Conservation (phyloP, 805 yeast genomes). For the Starmerella bombi region DNA sequence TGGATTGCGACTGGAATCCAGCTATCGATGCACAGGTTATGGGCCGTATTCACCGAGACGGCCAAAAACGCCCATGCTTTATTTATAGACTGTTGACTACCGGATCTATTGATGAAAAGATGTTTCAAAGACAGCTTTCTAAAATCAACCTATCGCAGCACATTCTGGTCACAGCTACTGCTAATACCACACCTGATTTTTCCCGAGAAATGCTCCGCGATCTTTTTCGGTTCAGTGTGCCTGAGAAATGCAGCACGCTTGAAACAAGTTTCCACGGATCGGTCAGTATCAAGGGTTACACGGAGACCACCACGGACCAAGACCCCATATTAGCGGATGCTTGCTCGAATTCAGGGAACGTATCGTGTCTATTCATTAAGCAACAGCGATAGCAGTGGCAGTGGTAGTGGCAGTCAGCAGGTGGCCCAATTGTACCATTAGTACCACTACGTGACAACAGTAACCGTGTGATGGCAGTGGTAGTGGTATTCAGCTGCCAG, state of each 20-base stretch:
- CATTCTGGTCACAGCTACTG: conserved; percentile 38
- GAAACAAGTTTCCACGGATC: conserved; percentile 27
- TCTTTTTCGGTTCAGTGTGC: conserved; percentile 46
- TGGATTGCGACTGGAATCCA: conserved; percentile 97
- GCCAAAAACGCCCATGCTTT: conserved; percentile 65
- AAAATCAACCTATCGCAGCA: conserved; percentile 67
- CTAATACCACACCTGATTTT: conserved; percentile 35
- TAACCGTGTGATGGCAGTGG: too few species aligned
- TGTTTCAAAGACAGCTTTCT: conserved; percentile 79
- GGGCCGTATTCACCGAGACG: conserved; percentile 92
- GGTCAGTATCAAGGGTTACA: conserved; percentile 3
- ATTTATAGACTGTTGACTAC: conserved; percentile 75
- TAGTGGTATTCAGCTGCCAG: too few species aligned
- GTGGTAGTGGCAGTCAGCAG: too few species aligned
- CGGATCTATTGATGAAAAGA: conserved; percentile 82
- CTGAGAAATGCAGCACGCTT: conserved; percentile 57
- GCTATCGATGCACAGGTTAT: conserved; percentile 84
- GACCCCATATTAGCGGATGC: not conserved
- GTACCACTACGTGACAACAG: too few species aligned
- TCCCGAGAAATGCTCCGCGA: conserved; percentile 56
- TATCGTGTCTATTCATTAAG: not conserved
- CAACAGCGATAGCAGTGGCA: too few species aligned
- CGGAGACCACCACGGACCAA: not conserved
- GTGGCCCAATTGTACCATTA: too few species aligned
- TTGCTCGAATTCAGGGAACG: not conserved